Conservation (phyloP, 1,284 basidiomycete genomes). For the Sphaerobolus stellatus region DNA sequence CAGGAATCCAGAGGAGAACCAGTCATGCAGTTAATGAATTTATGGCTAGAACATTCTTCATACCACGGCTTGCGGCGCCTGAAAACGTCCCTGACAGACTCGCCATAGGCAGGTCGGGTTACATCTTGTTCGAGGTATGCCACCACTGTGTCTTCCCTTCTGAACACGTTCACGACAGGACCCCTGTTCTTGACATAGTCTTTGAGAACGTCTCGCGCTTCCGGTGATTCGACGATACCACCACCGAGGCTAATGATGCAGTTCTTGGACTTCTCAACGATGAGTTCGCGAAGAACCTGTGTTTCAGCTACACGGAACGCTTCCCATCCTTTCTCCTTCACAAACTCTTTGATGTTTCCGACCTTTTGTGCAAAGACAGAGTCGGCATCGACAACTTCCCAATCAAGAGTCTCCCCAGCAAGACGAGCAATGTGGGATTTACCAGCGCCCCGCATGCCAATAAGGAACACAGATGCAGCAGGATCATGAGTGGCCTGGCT, state of each 20-base stretch:
- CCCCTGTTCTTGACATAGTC: conserved; percentile 62
- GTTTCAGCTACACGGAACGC: conserved; percentile 71
- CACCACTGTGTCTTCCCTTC: conserved; percentile 71
- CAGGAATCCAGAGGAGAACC: conserved; percentile 42
- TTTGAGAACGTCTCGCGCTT: conserved; percentile 69
- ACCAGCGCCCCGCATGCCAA: conserved; percentile 97
- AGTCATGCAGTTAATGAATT: conserved; percentile 86
- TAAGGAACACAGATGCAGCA: conserved; percentile 75
- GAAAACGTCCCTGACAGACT: conserved; percentile 82
- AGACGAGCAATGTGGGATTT: conserved; percentile 89
- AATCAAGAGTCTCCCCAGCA: conserved; percentile 72
- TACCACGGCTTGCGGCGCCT: conserved; percentile 86
- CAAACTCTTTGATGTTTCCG: conserved; percentile 73
- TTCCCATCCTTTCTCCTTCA: conserved; percentile 74
- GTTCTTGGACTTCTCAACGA: conserved; percentile 55
- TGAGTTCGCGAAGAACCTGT: conserved; percentile 58
- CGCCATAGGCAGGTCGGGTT: conserved; percentile 83
- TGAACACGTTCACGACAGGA: conserved; percentile 70
- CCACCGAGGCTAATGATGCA: conserved; percentile 93
- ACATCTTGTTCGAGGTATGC: conserved; percentile 78
- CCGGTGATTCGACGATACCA: conserved; percentile 87
- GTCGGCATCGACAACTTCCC: conserved; percentile 89
- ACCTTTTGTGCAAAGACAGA: conserved; percentile 71
- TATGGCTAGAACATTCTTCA: conserved; percentile 78
- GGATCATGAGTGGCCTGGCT: conserved; percentile 41